Conservation (phyloP, 495 filamentous ascomycete genomes). For the Saxispiralis lemnorum region DNA sequence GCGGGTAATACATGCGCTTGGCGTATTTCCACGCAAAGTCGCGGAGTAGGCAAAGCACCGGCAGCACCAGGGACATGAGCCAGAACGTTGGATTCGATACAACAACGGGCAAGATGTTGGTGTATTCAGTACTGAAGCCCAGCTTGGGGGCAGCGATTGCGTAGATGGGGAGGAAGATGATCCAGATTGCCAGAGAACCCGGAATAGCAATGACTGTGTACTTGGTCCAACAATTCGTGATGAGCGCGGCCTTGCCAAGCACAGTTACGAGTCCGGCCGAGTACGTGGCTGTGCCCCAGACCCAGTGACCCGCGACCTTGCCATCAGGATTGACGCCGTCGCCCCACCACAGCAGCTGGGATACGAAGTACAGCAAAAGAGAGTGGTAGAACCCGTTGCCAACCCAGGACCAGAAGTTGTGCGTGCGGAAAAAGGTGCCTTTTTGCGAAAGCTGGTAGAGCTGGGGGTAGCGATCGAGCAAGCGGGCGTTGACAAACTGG, state of each 20-base stretch:
- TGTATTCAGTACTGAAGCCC: slow-evolving; percentile 67
- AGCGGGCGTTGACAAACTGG: slow-evolving; percentile 87
- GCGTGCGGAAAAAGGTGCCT: slow-evolving; percentile 78
- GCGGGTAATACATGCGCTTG: slow-evolving; percentile 90
- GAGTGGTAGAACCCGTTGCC: slow-evolving; percentile 92
- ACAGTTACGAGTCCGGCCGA: slow-evolving; percentile 80
- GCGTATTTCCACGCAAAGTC: slow-evolving; percentile 69
- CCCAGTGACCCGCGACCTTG: slow-evolving; percentile 77
- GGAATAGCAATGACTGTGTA: slow-evolving; percentile 93
- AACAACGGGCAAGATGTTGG: slow-evolving; percentile 62
- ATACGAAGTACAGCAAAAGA: slow-evolving; percentile 71
- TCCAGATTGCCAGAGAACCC: slow-evolving; percentile 80
- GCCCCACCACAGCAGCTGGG: slow-evolving; percentile 58
- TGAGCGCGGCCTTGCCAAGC: slow-evolving; percentile 82
- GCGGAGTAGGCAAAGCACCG: slow-evolving; percentile 65
- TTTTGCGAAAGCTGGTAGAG: slow-evolving; percentile 86
- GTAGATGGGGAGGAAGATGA: slow-evolving; percentile 77
- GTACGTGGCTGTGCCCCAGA: slow-evolving; percentile 88
- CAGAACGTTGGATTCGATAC: slow-evolving; percentile 77
- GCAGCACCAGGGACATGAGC: slow-evolving; percentile 66
- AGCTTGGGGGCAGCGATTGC: slow-evolving; percentile 77
- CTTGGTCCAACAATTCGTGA: slow-evolving; percentile 98
- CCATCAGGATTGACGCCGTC: slow-evolving; percentile 64
- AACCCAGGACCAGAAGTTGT: slow-evolving; percentile 85
- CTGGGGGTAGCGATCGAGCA: slow-evolving; percentile 95